phyloP scores from a whole-genome alignment of 2,329 filamentous ascomycete species.

The Ascochyta viciae-villosae region DNA sequence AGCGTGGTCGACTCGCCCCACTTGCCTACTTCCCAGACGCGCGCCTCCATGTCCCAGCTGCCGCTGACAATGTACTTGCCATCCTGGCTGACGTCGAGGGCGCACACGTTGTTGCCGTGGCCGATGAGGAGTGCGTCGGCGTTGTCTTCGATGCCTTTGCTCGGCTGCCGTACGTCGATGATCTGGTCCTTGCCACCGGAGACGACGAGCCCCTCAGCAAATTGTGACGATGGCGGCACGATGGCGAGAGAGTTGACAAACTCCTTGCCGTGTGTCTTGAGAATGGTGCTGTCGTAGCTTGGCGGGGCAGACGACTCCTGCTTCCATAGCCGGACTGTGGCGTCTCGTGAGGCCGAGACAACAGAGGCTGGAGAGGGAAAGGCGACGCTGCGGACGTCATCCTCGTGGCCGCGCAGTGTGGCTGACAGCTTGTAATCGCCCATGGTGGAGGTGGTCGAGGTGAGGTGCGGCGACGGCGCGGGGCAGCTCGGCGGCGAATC shows the following conservation, averaged over 20 bases:
- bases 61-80: slow-evolving; percentile 84
- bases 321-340: slow-evolving; percentile 87
- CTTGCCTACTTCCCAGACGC: slow-evolving; percentile 83
- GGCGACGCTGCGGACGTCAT: slow-evolving; percentile 88
- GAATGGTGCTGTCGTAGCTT: slow-evolving; percentile 77
- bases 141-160: slow-evolving; percentile 71
- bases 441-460: slow-evolving; percentile 58
- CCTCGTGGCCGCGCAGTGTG: slow-evolving; percentile 85
- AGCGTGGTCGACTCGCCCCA: slow-evolving; percentile 81
- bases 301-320: slow-evolving; percentile 70
- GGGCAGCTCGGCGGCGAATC: slow-evolving; percentile 29
- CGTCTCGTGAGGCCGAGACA: slow-evolving; percentile 89
- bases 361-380: slow-evolving; percentile 77
- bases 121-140: slow-evolving; percentile 87
- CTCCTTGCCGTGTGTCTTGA: slow-evolving; percentile 75
- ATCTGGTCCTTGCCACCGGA: slow-evolving; percentile 92
- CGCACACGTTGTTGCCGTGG: slow-evolving; percentile 86
- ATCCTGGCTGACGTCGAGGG: slow-evolving; percentile 77
- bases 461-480: slow-evolving; percentile 19
- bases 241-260: slow-evolving; percentile 90
- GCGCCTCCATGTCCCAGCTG: slow-evolving; percentile 89
- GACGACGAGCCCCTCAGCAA: slow-evolving; percentile 80
- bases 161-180: slow-evolving; percentile 84
- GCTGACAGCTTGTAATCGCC: slow-evolving; percentile 92
- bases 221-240: slow-evolving; percentile 70